Evolutionary conservation across 2,329 filamentous ascomycete genomes (phyloP).

Genomic region (Paraconiothyrium brasiliense): DNA sequence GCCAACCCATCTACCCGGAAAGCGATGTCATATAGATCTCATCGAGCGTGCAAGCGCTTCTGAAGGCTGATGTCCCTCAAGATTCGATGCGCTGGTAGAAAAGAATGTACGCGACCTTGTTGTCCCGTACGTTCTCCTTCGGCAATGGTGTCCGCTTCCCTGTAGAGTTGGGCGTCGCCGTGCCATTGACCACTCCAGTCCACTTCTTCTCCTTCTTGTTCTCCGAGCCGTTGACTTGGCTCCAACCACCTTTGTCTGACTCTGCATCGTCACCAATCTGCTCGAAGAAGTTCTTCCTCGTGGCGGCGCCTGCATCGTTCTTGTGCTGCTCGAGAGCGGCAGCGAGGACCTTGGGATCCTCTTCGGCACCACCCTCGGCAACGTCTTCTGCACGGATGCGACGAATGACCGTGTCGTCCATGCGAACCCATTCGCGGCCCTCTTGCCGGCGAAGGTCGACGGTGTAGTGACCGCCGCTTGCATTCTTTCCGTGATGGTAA

Average conservation of each 20-base stretch:
- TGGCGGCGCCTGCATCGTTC: conserved; percentile 60
- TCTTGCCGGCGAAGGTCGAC: conserved; percentile 97
- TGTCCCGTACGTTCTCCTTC: conserved; percentile 76
- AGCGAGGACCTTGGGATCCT: conserved; percentile 75
- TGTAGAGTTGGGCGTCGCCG: conserved; percentile 61
- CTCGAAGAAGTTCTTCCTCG: conserved; percentile 78
- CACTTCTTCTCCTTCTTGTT: conserved; percentile 71
- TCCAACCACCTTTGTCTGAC: conserved; percentile 78
- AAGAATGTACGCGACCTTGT: conserved; percentile 95
- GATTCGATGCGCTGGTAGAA: conserved; percentile 84
- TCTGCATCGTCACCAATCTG: conserved; percentile 70
- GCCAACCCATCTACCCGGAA: conserved; percentile 10
- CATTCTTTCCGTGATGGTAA: conserved; percentile 97
- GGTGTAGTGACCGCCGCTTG: conserved; percentile 95
- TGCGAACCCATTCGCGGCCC: conserved; percentile 92
- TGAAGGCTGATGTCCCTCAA: background rate
- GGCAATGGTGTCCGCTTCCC: conserved; percentile 62
- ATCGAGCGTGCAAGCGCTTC: conserved; percentile 8
- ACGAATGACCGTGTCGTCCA: conserved; percentile 92
- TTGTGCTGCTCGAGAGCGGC: conserved; percentile 74
- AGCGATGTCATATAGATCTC: conserved; percentile 1
- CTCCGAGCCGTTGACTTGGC: conserved; percentile 77
- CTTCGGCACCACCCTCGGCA: conserved; percentile 83
- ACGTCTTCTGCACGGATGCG: conserved; percentile 89
- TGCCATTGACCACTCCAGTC: conserved; percentile 71